Conservation (phyloP, 371 early-diverging fungal species). For the Umbelopsis sp. region DNA sequence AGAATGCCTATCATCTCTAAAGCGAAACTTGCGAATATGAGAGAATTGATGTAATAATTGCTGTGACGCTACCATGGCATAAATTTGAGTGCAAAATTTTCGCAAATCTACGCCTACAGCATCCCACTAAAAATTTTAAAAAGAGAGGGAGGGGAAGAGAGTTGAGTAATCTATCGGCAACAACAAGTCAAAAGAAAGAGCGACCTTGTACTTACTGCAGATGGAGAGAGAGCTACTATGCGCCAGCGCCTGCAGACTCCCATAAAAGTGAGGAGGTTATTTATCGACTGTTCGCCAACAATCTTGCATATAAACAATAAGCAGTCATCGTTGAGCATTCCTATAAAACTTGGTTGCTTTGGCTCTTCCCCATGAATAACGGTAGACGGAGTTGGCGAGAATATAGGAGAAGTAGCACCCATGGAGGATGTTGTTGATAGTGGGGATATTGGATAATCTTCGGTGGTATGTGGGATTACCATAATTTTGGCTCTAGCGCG, state of each 20-base stretch:
- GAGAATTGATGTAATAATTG: not conserved
- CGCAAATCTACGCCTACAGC: not conserved
- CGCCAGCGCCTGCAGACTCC: conserved; percentile 17
- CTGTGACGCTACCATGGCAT: not conserved
- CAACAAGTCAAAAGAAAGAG: too few relatives aligned
- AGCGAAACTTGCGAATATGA: not conserved
- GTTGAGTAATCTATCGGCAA: too few relatives aligned
- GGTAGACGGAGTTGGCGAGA: not conserved
- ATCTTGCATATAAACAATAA: not conserved
- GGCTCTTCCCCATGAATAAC: not conserved
- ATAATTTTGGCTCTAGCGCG: not conserved
- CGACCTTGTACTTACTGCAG: not conserved
- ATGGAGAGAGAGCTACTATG: conserved; percentile 1
- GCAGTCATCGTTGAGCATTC: conserved; percentile 7
- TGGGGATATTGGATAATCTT: not conserved
- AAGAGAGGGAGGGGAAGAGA: too few relatives aligned
- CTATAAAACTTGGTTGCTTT: not conserved
- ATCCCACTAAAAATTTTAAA: not conserved
- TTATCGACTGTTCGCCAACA: not conserved
- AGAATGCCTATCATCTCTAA: not conserved
- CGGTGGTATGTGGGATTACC: not conserved
- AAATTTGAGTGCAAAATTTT: not conserved
- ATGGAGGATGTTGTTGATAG: not conserved
- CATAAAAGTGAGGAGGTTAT: not conserved
- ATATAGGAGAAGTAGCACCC: not conserved